Percentiles rank a stretch among this genome's conserved stretches.
Evolutionary conservation across 2,329 filamentous ascomycete species (phyloP).

Genomic region (Colletotrichum abscissum): DNA sequence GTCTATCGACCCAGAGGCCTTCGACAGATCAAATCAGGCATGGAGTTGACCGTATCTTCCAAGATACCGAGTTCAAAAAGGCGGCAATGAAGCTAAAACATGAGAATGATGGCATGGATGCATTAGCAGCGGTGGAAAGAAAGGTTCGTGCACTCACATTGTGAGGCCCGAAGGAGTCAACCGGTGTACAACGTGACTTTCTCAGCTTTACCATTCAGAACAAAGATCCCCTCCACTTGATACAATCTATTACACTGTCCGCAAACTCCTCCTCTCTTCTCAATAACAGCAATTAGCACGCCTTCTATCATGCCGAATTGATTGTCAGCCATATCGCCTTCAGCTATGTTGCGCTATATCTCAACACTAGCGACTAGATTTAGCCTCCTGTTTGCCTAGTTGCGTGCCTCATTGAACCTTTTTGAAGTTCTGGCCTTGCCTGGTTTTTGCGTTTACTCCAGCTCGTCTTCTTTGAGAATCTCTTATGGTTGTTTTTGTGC

Average conservation of each 20-base stretch:
- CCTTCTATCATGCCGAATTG: no score
- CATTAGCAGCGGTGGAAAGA: constrained; percentile 5
- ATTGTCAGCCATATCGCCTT: no score
- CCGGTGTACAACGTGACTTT: not conserved
- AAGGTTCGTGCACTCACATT: constrained; percentile 3
- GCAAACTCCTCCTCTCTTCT: not conserved
- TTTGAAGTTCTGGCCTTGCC: not conserved
- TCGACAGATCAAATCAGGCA: constrained; percentile 33
- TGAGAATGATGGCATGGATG: constrained; percentile 11
- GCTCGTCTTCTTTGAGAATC: not conserved
- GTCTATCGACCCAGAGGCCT: constrained; percentile 51
- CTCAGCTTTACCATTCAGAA: not conserved
- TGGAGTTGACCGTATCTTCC: constrained; percentile 6
- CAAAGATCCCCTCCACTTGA: not conserved
- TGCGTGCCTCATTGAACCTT: not conserved
- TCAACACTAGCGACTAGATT: no score
- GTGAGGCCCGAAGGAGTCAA: not conserved
- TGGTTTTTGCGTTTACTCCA: not conserved
- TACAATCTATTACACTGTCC: not conserved
- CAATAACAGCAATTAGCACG: no score
- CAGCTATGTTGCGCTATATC: no score
- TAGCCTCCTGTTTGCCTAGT: not conserved
- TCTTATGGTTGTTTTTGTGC: not conserved
- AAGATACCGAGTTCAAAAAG: constrained; percentile 25
- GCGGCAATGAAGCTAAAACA: constrained; percentile 19